phyloP scores from a whole-genome alignment of 148 eudicot genomes.

The Silene latifolia region DNA sequence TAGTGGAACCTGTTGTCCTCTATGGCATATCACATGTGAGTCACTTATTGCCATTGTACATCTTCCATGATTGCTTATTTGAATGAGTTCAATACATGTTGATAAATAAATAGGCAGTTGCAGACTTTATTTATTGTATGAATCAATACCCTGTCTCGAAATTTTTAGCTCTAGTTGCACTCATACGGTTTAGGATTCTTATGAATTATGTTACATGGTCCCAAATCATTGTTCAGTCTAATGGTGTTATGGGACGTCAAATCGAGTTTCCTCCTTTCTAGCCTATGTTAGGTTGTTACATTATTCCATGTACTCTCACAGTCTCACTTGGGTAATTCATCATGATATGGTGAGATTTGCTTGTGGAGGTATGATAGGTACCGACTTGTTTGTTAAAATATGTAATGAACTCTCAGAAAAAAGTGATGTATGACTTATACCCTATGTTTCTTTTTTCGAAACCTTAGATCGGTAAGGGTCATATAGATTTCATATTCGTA shows the following conservation, averaged over 20 bases:
- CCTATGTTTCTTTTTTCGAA: too few relatives aligned
- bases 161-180: not conserved
- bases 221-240: not conserved
- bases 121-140: constrained; percentile 23
- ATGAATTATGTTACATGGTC: constrained; percentile 3
- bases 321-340: not conserved
- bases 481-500: too few relatives aligned
- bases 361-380: not conserved
- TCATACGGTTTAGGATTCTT: not conserved
- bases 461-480: not conserved
- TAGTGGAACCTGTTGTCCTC: constrained; percentile 27
- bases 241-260: not conserved
- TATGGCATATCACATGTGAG: constrained; percentile 36
- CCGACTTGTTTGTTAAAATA: not conserved
- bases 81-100: constrained; percentile 11
- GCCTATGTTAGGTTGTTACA: not conserved
- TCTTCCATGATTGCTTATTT: constrained; percentile 29
- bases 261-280: not conserved
- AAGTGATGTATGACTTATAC: too few relatives aligned
- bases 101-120: constrained; percentile 26
- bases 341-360: constrained; percentile 5
- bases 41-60: constrained; percentile 31
- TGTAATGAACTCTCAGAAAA: too few relatives aligned
- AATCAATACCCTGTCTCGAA: not conserved
- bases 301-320: not conserved